Percentiles rank a stretch among this genome's conserved stretches.
phyloP scores from a whole-genome alignment of 129 eudicot species.

The Flaveria bidentis region DNA sequence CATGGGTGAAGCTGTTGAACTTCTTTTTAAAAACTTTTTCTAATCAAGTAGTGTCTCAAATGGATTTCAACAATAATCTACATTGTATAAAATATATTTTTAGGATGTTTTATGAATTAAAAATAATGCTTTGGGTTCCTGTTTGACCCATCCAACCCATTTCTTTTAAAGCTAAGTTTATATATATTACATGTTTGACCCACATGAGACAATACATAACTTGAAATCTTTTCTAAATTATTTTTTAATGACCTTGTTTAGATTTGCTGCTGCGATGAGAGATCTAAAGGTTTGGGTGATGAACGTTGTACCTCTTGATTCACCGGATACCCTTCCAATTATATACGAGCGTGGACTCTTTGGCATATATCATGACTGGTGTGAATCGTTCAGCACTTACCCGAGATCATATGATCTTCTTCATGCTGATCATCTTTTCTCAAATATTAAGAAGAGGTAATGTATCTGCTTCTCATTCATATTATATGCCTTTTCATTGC shows the following conservation, averaged over 20 bases:
- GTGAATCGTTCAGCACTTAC: slow-evolving; percentile 70
- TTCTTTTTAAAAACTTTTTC: neutral
- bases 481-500: neutral
- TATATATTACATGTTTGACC: neutral
- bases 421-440: slow-evolving; percentile 71
- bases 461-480: neutral
- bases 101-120: neutral
- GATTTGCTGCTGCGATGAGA: slow-evolving; percentile 69
- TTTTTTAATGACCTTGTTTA: neutral
- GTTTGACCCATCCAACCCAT: neutral
- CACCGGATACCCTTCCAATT: slow-evolving; percentile 62
- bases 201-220: neutral
- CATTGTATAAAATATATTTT: neutral
- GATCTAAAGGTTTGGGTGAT: slow-evolving; percentile 68
- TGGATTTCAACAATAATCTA: neutral
- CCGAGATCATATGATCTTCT: slow-evolving; percentile 76
- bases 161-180: neutral
- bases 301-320: slow-evolving; percentile 63
- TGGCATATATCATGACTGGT: slow-evolving; percentile 67
- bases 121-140: neutral
- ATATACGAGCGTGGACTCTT: slow-evolving; percentile 68
- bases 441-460: slow-evolving; percentile 62
- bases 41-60: neutral
- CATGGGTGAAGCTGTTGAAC: neutral
- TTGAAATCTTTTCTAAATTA: neutral